phyloP scores from a whole-genome alignment of 371 early-diverging fungal species.

The Rhizopus arrhizus region DNA sequence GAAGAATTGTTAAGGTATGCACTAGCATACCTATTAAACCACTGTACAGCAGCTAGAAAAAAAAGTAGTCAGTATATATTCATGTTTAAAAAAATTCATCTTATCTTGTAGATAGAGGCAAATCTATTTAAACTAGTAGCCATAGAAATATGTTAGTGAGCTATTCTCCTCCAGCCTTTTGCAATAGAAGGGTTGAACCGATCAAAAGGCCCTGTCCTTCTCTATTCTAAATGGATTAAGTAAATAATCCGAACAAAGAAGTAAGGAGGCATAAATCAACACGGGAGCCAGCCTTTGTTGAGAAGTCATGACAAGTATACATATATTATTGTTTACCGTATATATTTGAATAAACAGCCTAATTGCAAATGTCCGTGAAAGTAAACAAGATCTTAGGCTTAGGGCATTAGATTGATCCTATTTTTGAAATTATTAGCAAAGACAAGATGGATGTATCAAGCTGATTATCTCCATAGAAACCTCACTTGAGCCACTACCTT shows the following conservation, averaged over 20 bases:
- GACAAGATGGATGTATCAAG: constrained; percentile 1
- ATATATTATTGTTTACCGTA: constrained; percentile 9
- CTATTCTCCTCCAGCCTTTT: constrained; percentile 3
- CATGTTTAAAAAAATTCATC: constrained; percentile 1
- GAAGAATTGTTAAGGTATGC: constrained; percentile 2
- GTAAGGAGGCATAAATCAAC: constrained; percentile 4
- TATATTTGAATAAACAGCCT: constrained; percentile 4
- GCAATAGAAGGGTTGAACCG: constrained; percentile 4
- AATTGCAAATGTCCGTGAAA: constrained; percentile 2
- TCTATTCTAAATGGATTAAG: constrained; percentile 1
- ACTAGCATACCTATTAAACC: constrained; percentile 3
- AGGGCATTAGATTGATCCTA: neutral
- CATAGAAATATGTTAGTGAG: constrained; percentile 4
- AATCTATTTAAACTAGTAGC: neutral
- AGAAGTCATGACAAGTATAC: constrained; percentile 7
- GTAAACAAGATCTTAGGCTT: constrained; percentile 3
- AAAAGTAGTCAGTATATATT: neutral
- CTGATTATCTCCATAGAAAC: neutral
- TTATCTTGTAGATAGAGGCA: constrained; percentile 2
- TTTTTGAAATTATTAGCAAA: neutral
- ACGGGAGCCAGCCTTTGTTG: neutral
- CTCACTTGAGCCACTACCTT: neutral
- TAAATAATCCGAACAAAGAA: constrained; percentile 2
- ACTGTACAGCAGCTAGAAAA: constrained; percentile 3
- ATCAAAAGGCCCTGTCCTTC: constrained; percentile 3